Evolutionary conservation across 805 yeast genomes (phyloP).

Genomic region (Kregervanrija delftensis): DNA sequence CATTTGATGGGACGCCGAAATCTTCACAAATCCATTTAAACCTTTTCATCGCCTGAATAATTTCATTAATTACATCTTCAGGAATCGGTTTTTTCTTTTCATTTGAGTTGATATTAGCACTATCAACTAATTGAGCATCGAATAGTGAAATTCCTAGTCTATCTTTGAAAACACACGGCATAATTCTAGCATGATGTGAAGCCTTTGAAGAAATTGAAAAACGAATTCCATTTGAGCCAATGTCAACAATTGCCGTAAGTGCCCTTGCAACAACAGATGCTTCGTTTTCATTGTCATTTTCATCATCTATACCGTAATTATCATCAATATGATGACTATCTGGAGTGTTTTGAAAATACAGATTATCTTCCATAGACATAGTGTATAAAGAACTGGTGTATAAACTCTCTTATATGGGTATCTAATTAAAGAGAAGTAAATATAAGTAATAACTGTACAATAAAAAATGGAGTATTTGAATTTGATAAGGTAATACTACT

Average conservation of each 20-base stretch:
- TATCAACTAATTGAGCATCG: constrained; percentile 46
- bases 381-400: too few relatives aligned
- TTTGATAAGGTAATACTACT: too few relatives aligned
- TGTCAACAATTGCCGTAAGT: constrained; percentile 62
- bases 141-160: constrained; percentile 63
- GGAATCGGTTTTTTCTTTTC: constrained; percentile 45
- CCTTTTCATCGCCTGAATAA: constrained; percentile 56
- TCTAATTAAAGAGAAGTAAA: too few relatives aligned
- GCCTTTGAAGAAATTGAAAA: constrained; percentile 67
- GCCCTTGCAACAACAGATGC: constrained; percentile 53
- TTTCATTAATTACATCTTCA: constrained; percentile 48
- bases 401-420: too few relatives aligned
- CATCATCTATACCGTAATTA: constrained; percentile 9
- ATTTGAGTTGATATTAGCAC: constrained; percentile 14
- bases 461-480: too few relatives aligned
- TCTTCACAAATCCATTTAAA: constrained; percentile 66
- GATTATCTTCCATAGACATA: constrained; percentile 26
- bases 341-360: constrained; percentile 21
- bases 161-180: constrained; percentile 76
- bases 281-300: constrained; percentile 30
- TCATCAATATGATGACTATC: constrained; percentile 26
- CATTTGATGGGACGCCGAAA: constrained; percentile 57
- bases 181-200: constrained; percentile 61
- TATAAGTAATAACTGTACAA: too few relatives aligned
- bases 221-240: constrained; percentile 71